These are phyloP conservation scores for Candida loeiensis DNA, from an alignment of 805 yeast species.

Conservation along the genomic window DNA sequence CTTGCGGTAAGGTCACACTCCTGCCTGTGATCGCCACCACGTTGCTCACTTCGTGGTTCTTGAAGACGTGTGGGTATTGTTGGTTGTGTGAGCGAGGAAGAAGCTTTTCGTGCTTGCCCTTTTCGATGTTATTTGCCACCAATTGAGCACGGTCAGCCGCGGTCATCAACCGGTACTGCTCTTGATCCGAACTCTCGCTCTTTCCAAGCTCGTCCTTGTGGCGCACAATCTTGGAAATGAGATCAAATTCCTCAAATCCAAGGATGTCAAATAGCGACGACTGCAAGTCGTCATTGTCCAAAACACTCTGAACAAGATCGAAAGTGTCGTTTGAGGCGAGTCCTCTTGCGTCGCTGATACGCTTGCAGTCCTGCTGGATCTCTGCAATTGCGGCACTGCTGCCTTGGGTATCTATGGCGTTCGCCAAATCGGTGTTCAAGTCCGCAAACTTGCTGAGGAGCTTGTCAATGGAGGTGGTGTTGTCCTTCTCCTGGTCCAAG, in stretches of 20 bases:
- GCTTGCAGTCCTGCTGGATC: conserved; percentile 27
- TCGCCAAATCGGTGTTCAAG: conserved; percentile 30
- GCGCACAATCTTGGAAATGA: conserved; percentile 61
- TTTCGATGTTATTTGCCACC: conserved; percentile 47
- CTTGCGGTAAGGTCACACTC: conserved; percentile 73
- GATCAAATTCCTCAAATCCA: conserved; percentile 83
- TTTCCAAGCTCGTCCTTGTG: conserved; percentile 27
- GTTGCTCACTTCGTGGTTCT: conserved; percentile 46
- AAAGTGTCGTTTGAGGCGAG: conserved; percentile 31
- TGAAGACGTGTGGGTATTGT: conserved; percentile 84
- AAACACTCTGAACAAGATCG: conserved; percentile 27
- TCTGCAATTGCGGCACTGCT: conserved; percentile 14
- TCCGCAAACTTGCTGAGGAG: conserved; percentile 37
- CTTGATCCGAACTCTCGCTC: conserved; percentile 10
- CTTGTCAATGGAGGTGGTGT: conserved; percentile 24
- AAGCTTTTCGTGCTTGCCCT: conserved; percentile 47
- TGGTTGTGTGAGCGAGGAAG: conserved; percentile 44
- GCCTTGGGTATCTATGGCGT: conserved; percentile 15
- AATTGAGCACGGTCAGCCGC: conserved; percentile 54
- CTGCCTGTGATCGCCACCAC: conserved; percentile 64
- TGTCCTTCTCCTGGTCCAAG: conserved; percentile 34
- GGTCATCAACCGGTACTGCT: conserved; percentile 36
- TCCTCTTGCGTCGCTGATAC: conserved; percentile 31
- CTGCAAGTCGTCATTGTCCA: conserved; percentile 57
- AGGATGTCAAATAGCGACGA: conserved; percentile 71